phyloP scores from a whole-genome alignment of 257 asterid genomes.

The Solanum arcanum region DNA sequence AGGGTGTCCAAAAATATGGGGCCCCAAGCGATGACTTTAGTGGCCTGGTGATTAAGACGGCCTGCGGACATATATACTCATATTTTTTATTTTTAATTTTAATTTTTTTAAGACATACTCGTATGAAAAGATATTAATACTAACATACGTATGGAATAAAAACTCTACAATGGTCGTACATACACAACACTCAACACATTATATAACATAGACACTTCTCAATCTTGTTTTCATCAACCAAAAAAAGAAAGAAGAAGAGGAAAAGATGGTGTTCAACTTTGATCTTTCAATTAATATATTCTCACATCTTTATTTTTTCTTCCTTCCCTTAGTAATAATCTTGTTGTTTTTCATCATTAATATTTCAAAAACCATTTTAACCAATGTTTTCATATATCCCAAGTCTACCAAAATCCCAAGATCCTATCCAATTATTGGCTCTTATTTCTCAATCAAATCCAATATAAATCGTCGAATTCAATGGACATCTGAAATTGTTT shows the following conservation, averaged over 20 bases:
- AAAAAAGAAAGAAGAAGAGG: neutral
- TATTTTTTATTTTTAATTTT: too few species aligned
- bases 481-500: neutral
- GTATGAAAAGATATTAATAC: too few species aligned
- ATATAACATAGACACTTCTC: neutral
- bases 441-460: neutral
- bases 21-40: too few species aligned
- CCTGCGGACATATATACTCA: neutral
- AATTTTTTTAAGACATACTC: neutral
- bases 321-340: slow-evolving; percentile 7
- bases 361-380: neutral
- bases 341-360: slow-evolving; percentile 13
- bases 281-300: neutral
- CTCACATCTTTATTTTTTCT: slow-evolving; percentile 8
- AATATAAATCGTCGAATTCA: neutral
- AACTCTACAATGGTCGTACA: neutral
- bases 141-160: neutral
- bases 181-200: neutral
- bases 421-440: neutral
- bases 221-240: neutral
- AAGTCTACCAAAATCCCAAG: neutral
- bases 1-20: too few species aligned
- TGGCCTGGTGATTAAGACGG: too few species aligned
- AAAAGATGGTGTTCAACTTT: neutral
- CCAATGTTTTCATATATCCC: neutral